Conservation (phyloP, 2,329 filamentous ascomycete species). For the Aspergillus sp. region DNA sequence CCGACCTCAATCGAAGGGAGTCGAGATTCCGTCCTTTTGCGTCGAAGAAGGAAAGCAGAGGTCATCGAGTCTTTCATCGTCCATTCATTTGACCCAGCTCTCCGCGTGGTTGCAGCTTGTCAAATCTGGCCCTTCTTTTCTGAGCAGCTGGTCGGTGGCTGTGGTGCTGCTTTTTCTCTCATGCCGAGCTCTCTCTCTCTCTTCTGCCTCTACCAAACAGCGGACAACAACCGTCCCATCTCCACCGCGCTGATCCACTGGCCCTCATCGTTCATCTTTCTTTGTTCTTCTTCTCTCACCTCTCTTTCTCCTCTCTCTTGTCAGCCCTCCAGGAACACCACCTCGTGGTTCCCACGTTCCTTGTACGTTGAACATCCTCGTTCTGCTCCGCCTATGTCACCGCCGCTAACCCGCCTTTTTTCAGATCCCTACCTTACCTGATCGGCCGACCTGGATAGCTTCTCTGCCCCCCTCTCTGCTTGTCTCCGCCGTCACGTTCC, state of each 20-base stretch:
- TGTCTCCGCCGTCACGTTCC: neutral
- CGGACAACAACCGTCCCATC: constrained; percentile 9
- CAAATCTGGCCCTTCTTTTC: too few relatives aligned
- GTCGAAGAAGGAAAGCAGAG: neutral
- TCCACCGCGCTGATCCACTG: constrained; percentile 25
- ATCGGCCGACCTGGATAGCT: constrained; percentile 5
- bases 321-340: constrained; percentile 11
- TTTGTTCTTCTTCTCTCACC: constrained; percentile 15
- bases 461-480: constrained; percentile 4
- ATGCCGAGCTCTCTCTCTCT: neutral
- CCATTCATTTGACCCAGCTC: neutral
- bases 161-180: too few relatives aligned
- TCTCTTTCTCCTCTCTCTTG: constrained; percentile 10
- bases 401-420: constrained; percentile 2
- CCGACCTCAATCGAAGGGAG: neutral
- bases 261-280: constrained; percentile 22
- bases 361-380: constrained; percentile 1
- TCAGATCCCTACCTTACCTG: neutral
- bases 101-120: too few relatives aligned
- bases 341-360: constrained; percentile 9
- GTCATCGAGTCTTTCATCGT: neutral
- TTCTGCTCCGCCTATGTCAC: neutral
- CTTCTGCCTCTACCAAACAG: neutral
- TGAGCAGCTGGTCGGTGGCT: too few relatives aligned
- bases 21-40: neutral